These are phyloP conservation scores for Pseudogymnoascus pannorum DNA, from an alignment of 2,329 filamentous ascomycete genomes.

Conservation along the genomic window DNA sequence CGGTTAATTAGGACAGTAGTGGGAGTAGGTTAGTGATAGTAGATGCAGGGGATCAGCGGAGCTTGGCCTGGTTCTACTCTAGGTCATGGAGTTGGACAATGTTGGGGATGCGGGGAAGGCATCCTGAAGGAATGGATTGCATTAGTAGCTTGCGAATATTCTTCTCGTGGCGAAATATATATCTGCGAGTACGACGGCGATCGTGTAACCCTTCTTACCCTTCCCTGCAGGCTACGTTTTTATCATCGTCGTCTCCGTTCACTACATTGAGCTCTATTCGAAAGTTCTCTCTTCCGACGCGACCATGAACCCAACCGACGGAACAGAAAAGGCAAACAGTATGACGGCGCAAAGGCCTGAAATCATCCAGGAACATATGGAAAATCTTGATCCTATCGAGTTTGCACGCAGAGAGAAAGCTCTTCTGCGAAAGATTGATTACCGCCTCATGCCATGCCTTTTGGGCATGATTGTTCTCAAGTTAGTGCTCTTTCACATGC, in stretches of 20 bases:
- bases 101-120: not conserved
- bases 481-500: slow-evolving; percentile 8
- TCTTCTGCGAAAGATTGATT: slow-evolving; percentile 16
- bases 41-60: not conserved
- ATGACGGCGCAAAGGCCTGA: not conserved
- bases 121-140: not conserved
- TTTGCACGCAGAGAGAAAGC: slow-evolving; percentile 11
- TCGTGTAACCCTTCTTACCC: not conserved
- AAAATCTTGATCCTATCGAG: not conserved
- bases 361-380: not conserved
- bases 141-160: accelerated
- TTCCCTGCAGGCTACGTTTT: not conserved
- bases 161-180: not conserved
- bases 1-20: not conserved
- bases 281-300: not conserved
- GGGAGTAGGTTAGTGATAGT: not conserved
- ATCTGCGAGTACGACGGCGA: not conserved
- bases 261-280: not conserved
- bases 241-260: not conserved
- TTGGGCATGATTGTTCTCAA: slow-evolving; percentile 19
- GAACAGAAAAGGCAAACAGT: not conserved
- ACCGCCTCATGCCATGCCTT: slow-evolving; percentile 18
- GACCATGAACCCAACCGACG: not conserved
- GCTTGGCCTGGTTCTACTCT: not conserved
- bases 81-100: not conserved